These are phyloP conservation scores for Colletotrichum godetiae DNA, from an alignment of 2,329 filamentous ascomycete genomes.

Conservation along the genomic window DNA sequence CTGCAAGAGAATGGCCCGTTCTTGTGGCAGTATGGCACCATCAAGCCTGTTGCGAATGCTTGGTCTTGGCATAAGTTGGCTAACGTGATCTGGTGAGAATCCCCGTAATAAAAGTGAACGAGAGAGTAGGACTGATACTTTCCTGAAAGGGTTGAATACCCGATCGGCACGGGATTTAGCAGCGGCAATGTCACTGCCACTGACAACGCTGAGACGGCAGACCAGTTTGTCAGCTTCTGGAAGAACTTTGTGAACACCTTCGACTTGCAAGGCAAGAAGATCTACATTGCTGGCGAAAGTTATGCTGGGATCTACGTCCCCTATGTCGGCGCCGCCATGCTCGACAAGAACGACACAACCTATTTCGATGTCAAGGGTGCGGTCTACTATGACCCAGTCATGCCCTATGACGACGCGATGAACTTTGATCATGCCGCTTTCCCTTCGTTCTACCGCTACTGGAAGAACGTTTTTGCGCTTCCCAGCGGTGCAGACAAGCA, in stretches of 20 bases:
- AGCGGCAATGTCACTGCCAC: constrained; percentile 87
- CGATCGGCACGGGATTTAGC: constrained; percentile 95
- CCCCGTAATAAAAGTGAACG: no score
- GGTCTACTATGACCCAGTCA: constrained; percentile 62
- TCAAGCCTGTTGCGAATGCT: constrained; percentile 76
- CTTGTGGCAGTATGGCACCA: constrained; percentile 77
- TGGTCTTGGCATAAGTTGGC: constrained; percentile 99
- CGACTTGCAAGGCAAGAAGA: constrained; percentile 84
- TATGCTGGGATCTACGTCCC: constrained; percentile 98
- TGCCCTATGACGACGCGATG: constrained; percentile 40
- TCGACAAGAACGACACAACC: constrained; percentile 82
- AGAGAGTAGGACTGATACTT: not conserved
- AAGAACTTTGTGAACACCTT: constrained; percentile 92
- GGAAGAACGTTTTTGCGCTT: constrained; percentile 69
- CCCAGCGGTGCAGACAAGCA: constrained; percentile 67
- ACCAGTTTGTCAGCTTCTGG: constrained; percentile 87
- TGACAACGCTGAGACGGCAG: constrained; percentile 91
- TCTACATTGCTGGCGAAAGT: constrained; percentile 95
- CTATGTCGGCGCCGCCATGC: constrained; percentile 89
- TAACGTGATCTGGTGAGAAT: constrained; percentile 79
- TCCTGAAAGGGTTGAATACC: constrained; percentile 78
- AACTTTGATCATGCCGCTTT: constrained; percentile 54
- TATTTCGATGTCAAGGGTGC: constrained; percentile 76
- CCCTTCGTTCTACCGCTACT: constrained; percentile 70
- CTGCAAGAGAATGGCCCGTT: constrained; percentile 87